Conservation (phyloP, 2,329 filamentous ascomycete genomes). For the Alternaria conjuncta region DNA sequence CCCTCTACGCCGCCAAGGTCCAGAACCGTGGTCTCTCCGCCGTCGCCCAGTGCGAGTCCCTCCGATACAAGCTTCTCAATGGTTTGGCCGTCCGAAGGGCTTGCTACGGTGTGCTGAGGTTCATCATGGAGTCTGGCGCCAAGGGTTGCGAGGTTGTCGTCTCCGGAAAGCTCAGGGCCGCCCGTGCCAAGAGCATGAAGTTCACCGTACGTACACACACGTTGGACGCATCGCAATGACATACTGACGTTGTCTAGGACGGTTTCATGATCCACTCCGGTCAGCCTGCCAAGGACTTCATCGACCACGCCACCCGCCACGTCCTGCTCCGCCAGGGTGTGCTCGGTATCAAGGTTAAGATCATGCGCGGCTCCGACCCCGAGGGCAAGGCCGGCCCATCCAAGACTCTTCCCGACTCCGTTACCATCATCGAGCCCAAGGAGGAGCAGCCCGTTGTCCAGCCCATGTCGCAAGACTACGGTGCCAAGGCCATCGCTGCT, state of each 20-base stretch:
- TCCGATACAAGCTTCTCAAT: slow-evolving; percentile 99
- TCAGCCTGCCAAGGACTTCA: slow-evolving; percentile 99
- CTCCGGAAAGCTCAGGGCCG: slow-evolving; percentile 97
- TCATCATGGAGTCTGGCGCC: slow-evolving; percentile 99
- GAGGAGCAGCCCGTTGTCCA: slow-evolving; percentile 95
- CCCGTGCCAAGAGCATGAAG: slow-evolving; percentile 99
- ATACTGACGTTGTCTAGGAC: slow-evolving; percentile 60
- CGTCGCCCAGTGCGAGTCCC: slow-evolving; percentile 99
- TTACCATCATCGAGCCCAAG: slow-evolving; percentile 99
- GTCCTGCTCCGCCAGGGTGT: slow-evolving; percentile 99
- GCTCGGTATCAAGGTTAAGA: slow-evolving; percentile 99
- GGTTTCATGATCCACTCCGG: slow-evolving; percentile 99
- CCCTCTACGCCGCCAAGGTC: slow-evolving; percentile 99
- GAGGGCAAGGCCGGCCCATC: slow-evolving; percentile 98
- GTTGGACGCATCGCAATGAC: neutral
- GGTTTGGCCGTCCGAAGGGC: slow-evolving; percentile 97
- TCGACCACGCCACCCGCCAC: slow-evolving; percentile 97
- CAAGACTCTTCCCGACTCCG: slow-evolving; percentile 96
- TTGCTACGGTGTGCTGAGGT: slow-evolving; percentile 99
- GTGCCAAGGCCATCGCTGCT: slow-evolving; percentile 81
- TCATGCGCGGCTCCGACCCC: slow-evolving; percentile 99
- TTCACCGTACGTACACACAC: slow-evolving; percentile 76
- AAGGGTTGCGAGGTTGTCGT: slow-evolving; percentile 99
- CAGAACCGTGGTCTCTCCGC: slow-evolving; percentile 99
- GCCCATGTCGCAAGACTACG: slow-evolving; percentile 98